Conservation (phyloP, 805 yeast species). For the Sugiyamaella americana region DNA sequence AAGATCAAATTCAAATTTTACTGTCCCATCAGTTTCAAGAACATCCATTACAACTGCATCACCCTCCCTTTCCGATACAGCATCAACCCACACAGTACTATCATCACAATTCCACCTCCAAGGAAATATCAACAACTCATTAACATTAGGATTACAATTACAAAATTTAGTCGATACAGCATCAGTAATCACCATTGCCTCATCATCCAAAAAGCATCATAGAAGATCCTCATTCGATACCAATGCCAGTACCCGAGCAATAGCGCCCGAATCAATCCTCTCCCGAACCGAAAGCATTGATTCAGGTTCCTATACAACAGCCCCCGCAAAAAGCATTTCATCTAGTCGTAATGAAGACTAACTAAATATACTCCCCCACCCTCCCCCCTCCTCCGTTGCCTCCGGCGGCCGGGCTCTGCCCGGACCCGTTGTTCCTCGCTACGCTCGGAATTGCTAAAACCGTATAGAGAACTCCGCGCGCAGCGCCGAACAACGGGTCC, state of each 20-base stretch:
- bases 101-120: conserved; percentile 12
- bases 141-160: background rate
- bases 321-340: conserved; percentile 12
- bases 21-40: conserved; percentile 24
- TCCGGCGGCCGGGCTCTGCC: background rate
- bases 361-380: background rate
- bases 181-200: conserved; percentile 34
- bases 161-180: conserved; percentile 26
- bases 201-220: conserved; percentile 29
- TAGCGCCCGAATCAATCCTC: conserved; percentile 30
- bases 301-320: conserved; percentile 10
- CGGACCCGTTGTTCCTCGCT: background rate
- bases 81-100: conserved; percentile 18
- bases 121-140: background rate
- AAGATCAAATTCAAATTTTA: conserved; percentile 23
- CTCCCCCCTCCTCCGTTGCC: background rate
- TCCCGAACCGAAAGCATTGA: conserved; percentile 20
- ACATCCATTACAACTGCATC: conserved; percentile 24
- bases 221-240: conserved; percentile 34
- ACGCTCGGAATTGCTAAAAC: background rate
- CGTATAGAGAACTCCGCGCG: background rate
- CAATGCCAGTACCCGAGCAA: conserved; percentile 33
- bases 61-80: conserved; percentile 20
- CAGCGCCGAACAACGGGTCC: background rate
- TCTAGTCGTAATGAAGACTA: conserved; percentile 1